These are phyloP conservation scores for Colletotrichum truncatum DNA, from an alignment of 2,329 filamentous ascomycete species.

Conservation along the genomic window DNA sequence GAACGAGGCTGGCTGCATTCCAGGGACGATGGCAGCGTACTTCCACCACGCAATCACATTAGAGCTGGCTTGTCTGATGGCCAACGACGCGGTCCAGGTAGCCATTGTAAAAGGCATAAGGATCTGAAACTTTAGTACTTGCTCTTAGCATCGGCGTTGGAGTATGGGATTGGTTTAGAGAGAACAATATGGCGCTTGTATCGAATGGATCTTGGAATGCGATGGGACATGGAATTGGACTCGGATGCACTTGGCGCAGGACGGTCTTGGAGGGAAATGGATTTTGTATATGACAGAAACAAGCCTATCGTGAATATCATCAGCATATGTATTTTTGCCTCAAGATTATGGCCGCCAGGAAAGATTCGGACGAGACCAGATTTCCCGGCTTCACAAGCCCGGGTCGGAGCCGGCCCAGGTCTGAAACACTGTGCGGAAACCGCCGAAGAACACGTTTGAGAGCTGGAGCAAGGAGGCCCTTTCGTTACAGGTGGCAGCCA, in stretches of 20 bases:
- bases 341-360: no score
- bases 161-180: not conserved
- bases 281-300: no score
- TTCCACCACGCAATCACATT: conserved; percentile 24
- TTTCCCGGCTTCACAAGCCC: conserved; percentile 1
- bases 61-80: conserved; percentile 27
- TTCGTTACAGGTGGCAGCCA: conserved; percentile 3
- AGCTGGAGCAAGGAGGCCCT: conserved; percentile 6
- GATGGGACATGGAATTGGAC: no score
- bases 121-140: not conserved
- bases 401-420: not conserved
- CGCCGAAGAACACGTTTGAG: not conserved
- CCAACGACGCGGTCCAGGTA: conserved; percentile 21
- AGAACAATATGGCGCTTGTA: no score
- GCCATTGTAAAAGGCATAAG: conserved; percentile 22
- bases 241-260: no score
- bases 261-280: no score
- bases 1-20: conserved; percentile 22
- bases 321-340: no score
- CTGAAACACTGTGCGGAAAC: conserved; percentile 12
- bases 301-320: no score
- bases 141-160: not conserved
- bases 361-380: not conserved
- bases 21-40: conserved; percentile 27
- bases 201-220: no score